phyloP scores from a whole-genome alignment of 352 stramenopile species.

The Phytophthora podocarpi region DNA sequence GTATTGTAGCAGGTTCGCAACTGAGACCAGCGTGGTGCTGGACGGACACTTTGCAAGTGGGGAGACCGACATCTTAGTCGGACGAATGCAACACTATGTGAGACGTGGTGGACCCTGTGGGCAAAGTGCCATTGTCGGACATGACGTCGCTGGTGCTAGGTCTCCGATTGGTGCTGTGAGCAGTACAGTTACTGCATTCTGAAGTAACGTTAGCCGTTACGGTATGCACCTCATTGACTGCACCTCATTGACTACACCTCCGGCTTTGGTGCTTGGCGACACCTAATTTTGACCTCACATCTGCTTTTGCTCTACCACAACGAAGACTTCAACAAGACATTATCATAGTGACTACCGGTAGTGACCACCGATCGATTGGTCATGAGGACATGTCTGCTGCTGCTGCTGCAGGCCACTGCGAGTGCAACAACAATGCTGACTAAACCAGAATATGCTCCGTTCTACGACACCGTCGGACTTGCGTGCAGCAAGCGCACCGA shows the following conservation, averaged over 20 bases:
- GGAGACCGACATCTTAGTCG: slow-evolving; percentile 10
- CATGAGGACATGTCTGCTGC: background rate
- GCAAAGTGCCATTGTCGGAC: background rate
- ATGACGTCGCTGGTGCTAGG: slow-evolving; percentile 5
- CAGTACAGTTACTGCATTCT: slow-evolving; percentile 17
- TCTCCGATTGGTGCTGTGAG: slow-evolving; percentile 14
- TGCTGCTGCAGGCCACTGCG: background rate
- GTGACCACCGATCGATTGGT: background rate
- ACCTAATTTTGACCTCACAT: slow-evolving; percentile 17
- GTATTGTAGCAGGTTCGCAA: too few relatives aligned
- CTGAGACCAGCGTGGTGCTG: slow-evolving; percentile 11
- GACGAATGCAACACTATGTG: background rate
- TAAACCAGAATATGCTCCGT: slow-evolving; percentile 14
- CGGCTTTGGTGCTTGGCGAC: background rate
- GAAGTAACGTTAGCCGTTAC: too few relatives aligned
- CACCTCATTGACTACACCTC: background rate
- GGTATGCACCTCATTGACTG: too few relatives aligned
- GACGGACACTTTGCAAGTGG: slow-evolving; percentile 12
- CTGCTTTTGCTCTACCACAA: slow-evolving; percentile 6
- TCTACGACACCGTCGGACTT: slow-evolving; percentile 46
- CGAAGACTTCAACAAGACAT: slow-evolving; percentile 13
- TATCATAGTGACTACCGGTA: too few relatives aligned
- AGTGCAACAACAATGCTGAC: slow-evolving; percentile 5
- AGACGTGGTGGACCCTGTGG: slow-evolving; percentile 17
- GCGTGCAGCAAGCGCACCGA: slow-evolving; percentile 53